Evolutionary conservation across 108 stramenopile genomes (phyloP).

Genomic region (Skeletonema costatum): DNA sequence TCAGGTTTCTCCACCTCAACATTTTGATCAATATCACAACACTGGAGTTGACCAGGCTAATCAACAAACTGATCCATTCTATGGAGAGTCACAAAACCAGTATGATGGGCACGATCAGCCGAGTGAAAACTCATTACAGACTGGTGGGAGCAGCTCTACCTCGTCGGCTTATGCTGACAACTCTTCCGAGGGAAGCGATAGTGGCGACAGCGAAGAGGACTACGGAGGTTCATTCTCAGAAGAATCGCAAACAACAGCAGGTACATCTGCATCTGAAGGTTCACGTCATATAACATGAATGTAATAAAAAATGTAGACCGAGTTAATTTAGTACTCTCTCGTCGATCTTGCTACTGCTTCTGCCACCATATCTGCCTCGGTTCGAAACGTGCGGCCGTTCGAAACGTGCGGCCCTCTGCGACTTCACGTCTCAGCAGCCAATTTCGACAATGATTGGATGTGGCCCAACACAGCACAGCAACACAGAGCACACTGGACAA

Average conservation of each 20-base stretch:
- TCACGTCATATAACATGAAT: not conserved
- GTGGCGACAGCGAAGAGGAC: not conserved
- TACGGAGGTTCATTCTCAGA: constrained; percentile 1
- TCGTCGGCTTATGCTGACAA: not conserved
- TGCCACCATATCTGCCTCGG: not conserved
- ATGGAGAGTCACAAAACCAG: constrained; percentile 46
- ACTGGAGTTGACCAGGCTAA: constrained; percentile 41
- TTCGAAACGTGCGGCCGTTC: not conserved
- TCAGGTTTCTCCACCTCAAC: constrained; percentile 25
- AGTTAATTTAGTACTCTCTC: not conserved
- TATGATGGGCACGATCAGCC: not conserved
- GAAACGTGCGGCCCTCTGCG: not conserved
- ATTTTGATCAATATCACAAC: constrained; percentile 46
- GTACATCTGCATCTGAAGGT: not conserved
- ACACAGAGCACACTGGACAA: not conserved
- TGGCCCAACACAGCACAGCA: not conserved
- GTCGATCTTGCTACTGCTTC: not conserved
- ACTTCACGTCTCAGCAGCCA: not conserved
- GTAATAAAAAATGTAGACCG: not conserved
- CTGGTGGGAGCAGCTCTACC: not conserved
- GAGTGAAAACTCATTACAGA: constrained; percentile 1
- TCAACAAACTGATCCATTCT: constrained; percentile 45
- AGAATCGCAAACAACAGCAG: not conserved
- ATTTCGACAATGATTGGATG: not conserved
- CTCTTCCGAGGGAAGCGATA: not conserved